Percentiles rank a stretch among this genome's conserved stretches.
These are phyloP conservation scores for Alloteropsis semialata DNA, from an alignment of 176 grass and related monocot genomes.

Conservation along the genomic window DNA sequence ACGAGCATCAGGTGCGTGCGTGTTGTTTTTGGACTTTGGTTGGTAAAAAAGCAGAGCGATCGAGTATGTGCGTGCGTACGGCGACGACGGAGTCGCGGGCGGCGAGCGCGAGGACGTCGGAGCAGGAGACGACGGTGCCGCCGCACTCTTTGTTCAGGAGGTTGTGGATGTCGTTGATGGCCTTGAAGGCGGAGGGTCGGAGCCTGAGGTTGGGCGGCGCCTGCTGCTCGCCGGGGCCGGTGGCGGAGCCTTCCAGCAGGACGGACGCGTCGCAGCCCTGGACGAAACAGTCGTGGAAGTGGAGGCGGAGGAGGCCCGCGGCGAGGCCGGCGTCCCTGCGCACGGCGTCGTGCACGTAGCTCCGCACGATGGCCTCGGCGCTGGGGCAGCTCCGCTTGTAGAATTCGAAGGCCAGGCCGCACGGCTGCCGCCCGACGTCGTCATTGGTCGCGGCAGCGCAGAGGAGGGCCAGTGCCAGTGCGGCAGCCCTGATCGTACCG, in stretches of 20 bases:
- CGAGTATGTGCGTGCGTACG: neutral
- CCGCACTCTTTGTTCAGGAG: constrained; percentile 35
- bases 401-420: constrained; percentile 52
- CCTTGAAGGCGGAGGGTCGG: no score
- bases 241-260: no score
- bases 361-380: constrained; percentile 26
- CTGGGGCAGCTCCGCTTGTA: constrained; percentile 54
- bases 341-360: constrained; percentile 29
- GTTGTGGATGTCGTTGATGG: no score
- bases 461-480: no score
- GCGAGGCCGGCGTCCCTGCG: constrained; percentile 49
- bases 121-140: constrained; percentile 50
- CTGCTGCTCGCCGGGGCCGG: no score
- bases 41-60: no score
- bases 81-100: constrained; percentile 28
- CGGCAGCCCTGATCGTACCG: no score
- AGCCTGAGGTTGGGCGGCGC: no score
- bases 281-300: constrained; percentile 85
- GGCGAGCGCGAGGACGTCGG: constrained; percentile 30
- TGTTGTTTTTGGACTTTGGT: no score
- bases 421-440: no score
- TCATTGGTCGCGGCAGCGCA: no score
- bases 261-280: constrained; percentile 79
- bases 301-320: constrained; percentile 57
- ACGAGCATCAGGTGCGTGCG: no score